Evolutionary conservation across 169 alveolate species (phyloP), one percentile per base, ranked within the genome.

Genomic region (Eimeria maxima): DNA sequence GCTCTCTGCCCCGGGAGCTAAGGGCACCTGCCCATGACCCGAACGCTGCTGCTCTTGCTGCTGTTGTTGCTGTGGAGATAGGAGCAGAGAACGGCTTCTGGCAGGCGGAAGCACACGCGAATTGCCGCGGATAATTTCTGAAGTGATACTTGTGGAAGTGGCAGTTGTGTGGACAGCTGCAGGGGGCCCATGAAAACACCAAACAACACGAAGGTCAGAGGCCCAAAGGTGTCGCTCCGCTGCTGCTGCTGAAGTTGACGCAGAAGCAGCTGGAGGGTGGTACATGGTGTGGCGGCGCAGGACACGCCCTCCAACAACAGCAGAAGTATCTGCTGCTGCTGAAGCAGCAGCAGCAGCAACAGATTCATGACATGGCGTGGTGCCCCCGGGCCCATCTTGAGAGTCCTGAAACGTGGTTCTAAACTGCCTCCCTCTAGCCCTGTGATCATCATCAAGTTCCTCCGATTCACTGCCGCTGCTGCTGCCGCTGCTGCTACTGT

Each of bases 81-180:
- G 60, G 60, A 53, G 60, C 20, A 53, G 16, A 0, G 33, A 47
- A 14, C 65, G 89, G 20, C 84, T 42, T 47, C 50, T 78, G 65
- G 91, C 76, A 24, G 91, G 74, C 24, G 45, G 91, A 11, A 24
- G 42, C 22, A 6, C 22, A 33, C 60, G 80, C 78, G 83, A 65
- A 73, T 69, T 29, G 84, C 95, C 81, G 2, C 95, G 95, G 6
- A 53, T 29, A 18, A 90, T 27, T 55, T 63, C 95, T 44, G 95
- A 67, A 0, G 95, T 90, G 50, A 90, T 90, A 74, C 87, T 67
- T 22, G 95, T 90, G 16, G 95, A 50, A 3, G 95, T 90, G 7
- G 95, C 87, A 29, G 80, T 67, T 18, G 95, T 90, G 57, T 90
- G 95, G 20, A 78, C 80, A n/a, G 95, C 73, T 4, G 95, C 95